Evolutionary conservation across 192 early-diverging fungal genomes (phyloP).

Genomic region (Linnemannia elongata): DNA sequence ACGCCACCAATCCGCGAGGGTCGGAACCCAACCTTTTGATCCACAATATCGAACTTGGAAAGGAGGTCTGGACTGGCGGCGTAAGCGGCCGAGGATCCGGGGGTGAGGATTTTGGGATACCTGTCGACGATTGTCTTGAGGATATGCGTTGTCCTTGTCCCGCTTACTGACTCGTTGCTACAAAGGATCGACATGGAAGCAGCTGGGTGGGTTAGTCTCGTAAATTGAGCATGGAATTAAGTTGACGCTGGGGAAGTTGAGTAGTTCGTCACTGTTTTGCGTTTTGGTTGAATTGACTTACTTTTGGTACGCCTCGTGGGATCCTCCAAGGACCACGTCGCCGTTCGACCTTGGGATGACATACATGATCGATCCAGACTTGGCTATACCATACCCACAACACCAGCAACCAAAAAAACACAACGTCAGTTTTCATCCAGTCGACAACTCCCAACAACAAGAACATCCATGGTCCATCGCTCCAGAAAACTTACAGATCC

Average conservation of each 20-base stretch:
- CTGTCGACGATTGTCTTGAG: constrained; percentile 54
- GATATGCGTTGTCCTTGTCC: constrained; percentile 45
- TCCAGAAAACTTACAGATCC: constrained; percentile 50
- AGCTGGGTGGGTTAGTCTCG: background rate
- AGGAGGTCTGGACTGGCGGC: constrained; percentile 31
- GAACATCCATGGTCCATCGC: background rate
- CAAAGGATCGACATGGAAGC: constrained; percentile 16
- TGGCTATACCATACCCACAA: constrained; percentile 9
- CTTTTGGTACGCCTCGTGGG: constrained; percentile 64
- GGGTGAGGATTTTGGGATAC: constrained; percentile 59
- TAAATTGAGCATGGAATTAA: background rate
- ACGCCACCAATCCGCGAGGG: constrained; percentile 63
- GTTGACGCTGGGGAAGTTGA: background rate
- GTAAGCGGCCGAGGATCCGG: constrained; percentile 49
- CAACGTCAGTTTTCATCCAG: background rate
- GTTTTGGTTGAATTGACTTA: constrained; percentile 37
- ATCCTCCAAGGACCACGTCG: constrained; percentile 83
- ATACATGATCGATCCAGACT: constrained; percentile 70
- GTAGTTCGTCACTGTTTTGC: background rate
- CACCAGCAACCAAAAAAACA: background rate
- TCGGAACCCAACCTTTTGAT: constrained; percentile 68
- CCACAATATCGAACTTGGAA: constrained; percentile 54
- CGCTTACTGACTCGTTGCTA: constrained; percentile 45
- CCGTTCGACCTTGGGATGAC: constrained; percentile 89
- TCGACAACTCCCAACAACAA: background rate